Conservation (phyloP, 768 basidiomycete species). For the Suillus hirtellus region DNA sequence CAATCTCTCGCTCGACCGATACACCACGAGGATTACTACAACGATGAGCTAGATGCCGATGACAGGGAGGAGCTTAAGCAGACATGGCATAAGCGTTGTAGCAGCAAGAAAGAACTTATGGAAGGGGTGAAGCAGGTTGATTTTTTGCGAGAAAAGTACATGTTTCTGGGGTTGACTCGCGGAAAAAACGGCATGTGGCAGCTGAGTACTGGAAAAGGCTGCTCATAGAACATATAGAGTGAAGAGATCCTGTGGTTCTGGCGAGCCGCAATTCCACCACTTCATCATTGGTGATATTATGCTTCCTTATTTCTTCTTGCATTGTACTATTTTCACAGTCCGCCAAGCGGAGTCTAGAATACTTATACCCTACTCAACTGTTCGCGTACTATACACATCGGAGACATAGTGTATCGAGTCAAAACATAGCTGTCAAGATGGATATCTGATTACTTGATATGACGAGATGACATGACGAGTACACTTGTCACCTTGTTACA, state of each 20-base stretch:
- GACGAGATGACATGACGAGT: too few relatives aligned
- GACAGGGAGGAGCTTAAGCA: conserved; percentile 44
- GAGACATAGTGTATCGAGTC: background rate
- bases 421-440: background rate
- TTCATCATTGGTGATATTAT: too few relatives aligned
- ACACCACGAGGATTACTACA: conserved; percentile 55
- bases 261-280: background rate
- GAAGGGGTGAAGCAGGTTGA: conserved; percentile 59
- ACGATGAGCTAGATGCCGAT: conserved; percentile 49
- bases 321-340: background rate
- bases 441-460: too few relatives aligned
- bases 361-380: background rate
- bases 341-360: background rate
- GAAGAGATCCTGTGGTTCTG: background rate
- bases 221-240: too few relatives aligned
- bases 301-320: too few relatives aligned
- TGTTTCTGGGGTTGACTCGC: conserved; percentile 55
- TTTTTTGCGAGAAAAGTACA: conserved; percentile 52
- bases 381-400: background rate
- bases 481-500: background rate
- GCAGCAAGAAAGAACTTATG: conserved; percentile 32
- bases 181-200: conserved; percentile 65
- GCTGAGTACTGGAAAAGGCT: conserved; percentile 48
- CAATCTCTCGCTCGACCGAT: conserved; percentile 46
- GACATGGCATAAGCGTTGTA: conserved; percentile 49